Evolutionary conservation across 2,329 filamentous ascomycete genomes (phyloP), one percentile per base, ranked within the genome.

Genomic region (Lasiodiplodia sp.): DNA sequence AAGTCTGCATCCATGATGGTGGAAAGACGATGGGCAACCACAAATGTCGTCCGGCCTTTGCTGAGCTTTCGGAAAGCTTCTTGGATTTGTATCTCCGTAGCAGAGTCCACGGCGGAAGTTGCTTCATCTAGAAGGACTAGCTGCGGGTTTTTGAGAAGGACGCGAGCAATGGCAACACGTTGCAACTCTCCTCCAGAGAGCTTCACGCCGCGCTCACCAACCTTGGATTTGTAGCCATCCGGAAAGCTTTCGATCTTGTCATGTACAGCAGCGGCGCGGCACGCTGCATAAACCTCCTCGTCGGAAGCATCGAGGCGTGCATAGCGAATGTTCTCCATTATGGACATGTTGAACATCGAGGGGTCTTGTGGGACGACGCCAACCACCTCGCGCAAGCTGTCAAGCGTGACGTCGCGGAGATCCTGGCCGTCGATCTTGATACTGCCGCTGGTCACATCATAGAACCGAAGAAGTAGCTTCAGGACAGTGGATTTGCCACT

Each of bases 121-220:
- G 94, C 91, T 81, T 97, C 94, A 75, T 97, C 94, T 0, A 97
- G 86, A 21, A 97, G 90, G 3, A 97, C 87, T 53, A 97, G 86
- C 73, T 96, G 92, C 0, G 92, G 91, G 70, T 87, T 87, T 80
- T 95, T 94, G 77, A 96, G 87, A 60, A 95, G 84, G 10, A 93
- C 91, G 1, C 94, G 88, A 8, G 89, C 89, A 75, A 91, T 91
- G 5, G 89, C 89, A 34, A 91, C 85, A 57, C 89, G 86, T 73
- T 91, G 89, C 6, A 90, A 79, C 75, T 91, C 89, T 28, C 89
- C 89, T 1, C 89, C 89, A 4, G 89, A 91, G 2, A 91, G 79
- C 52, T 79, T 75, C 31, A 81, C 79, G 18, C 79, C 79, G 21
- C 79, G 78, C 68, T 81, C 79, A 38, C 79, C 79, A 3, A 81